A percentile compares a stretch with the other conserved stretches of the same genome.
Conservation (phyloP, 2,329 filamentous ascomycete species). For the Fusarium subglutinans region DNA sequence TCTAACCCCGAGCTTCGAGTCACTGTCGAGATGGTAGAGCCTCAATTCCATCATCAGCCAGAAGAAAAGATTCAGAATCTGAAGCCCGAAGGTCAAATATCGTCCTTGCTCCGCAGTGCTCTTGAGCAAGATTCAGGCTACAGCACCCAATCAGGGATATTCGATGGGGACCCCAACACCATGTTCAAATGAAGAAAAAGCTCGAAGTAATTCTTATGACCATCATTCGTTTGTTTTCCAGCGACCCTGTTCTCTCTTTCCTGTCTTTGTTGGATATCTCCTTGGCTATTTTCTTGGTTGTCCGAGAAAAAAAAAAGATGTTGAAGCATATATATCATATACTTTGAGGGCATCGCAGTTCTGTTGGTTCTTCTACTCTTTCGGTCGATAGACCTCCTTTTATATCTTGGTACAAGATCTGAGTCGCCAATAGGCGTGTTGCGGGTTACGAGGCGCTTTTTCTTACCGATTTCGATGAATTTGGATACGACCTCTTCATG, state of each 20-base stretch:
- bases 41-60: slow-evolving; percentile 1
- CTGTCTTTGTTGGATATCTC: background rate
- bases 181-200: slow-evolving; percentile 10
- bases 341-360: background rate
- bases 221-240: background rate
- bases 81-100: background rate
- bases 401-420: background rate
- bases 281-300: background rate
- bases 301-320: background rate
- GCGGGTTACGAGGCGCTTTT: background rate
- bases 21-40: background rate
- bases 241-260: background rate
- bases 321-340: background rate
- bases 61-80: background rate
- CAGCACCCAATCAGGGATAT: background rate
- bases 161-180: background rate
- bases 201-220: background rate
- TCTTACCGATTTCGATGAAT: background rate
- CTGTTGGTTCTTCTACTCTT: background rate
- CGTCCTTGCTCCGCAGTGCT: background rate
- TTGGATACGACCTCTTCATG: background rate
- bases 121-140: slow-evolving; percentile 26
- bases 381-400: background rate
- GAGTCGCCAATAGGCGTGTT: background rate
- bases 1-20: slow-evolving; percentile 10